A percentile compares a stretch with the other conserved stretches of the same genome.
These are phyloP conservation scores for Immersiella caudata DNA, from an alignment of 495 filamentous ascomycete species.

Conservation along the genomic window DNA sequence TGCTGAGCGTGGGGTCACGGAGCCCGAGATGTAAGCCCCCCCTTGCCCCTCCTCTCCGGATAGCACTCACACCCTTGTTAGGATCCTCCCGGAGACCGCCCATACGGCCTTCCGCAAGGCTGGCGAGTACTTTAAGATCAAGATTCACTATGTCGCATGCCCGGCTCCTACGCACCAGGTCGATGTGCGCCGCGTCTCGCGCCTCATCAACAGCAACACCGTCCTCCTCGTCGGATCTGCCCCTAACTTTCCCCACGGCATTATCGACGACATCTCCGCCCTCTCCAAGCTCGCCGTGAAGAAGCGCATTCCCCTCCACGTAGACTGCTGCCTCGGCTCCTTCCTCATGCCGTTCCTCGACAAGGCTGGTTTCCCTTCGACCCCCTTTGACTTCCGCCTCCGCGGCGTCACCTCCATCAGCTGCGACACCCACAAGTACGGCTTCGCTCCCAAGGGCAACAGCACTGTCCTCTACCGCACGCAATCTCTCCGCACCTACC, in stretches of 20 bases:
- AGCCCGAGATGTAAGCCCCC: constrained; percentile 83
- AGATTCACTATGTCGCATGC: constrained; percentile 85
- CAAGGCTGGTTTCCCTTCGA: constrained; percentile 84
- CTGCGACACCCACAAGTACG: constrained; percentile 98
- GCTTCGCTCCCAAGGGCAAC: constrained; percentile 97
- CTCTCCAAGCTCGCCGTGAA: constrained; percentile 82
- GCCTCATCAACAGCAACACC: constrained; percentile 95
- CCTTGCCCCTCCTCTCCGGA: background rate
- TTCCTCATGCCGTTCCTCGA: constrained; percentile 92
- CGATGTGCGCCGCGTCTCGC: constrained; percentile 70
- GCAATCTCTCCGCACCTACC: constrained; percentile 73
- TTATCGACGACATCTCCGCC: constrained; percentile 89
- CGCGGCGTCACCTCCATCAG: constrained; percentile 93
- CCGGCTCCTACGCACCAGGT: constrained; percentile 85
- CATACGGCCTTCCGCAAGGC: constrained; percentile 98
- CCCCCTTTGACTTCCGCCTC: constrained; percentile 90
- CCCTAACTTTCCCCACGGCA: constrained; percentile 97
- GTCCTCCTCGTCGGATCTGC: constrained; percentile 92
- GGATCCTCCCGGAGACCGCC: constrained; percentile 91
- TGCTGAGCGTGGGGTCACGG: constrained; percentile 78
- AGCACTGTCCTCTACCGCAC: constrained; percentile 88
- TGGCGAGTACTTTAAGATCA: constrained; percentile 91
- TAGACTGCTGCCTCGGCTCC: constrained; percentile 96
- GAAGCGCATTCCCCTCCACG: constrained; percentile 83
- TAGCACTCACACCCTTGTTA: constrained; percentile 36